Conservation (phyloP, 2,329 filamentous ascomycete genomes). For the Alternaria sp. region DNA sequence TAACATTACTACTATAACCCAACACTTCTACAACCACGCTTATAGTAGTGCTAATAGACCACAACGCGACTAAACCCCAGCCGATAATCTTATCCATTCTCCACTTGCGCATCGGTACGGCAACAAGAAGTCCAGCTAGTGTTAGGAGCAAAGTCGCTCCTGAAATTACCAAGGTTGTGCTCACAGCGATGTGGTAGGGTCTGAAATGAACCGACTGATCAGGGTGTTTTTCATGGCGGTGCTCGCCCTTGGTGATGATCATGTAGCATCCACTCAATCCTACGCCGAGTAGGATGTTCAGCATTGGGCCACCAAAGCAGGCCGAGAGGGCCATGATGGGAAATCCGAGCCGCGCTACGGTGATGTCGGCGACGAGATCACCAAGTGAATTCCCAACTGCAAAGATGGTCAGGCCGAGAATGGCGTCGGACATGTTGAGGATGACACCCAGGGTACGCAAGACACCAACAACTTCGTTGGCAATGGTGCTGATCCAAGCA, state of each 20-base stretch:
- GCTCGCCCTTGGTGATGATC: slow-evolving; percentile 74
- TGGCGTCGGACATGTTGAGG: slow-evolving; percentile 90
- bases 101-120: slow-evolving; percentile 68
- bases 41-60: slow-evolving; percentile 78
- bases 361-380: slow-evolving; percentile 93
- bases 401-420: slow-evolving; percentile 93
- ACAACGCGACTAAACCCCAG: slow-evolving; percentile 78
- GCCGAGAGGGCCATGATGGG: slow-evolving; percentile 95
- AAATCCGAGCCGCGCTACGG: slow-evolving; percentile 89
- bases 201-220: slow-evolving; percentile 70
- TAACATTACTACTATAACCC: slow-evolving; percentile 48
- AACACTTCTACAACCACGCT: slow-evolving; percentile 82
- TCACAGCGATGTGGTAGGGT: slow-evolving; percentile 84
- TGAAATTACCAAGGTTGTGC: slow-evolving; percentile 83
- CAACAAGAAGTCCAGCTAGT: slow-evolving; percentile 76
- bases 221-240: slow-evolving; percentile 72
- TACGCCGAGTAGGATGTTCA: slow-evolving; percentile 94
- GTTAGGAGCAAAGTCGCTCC: slow-evolving; percentile 84
- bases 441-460: slow-evolving; percentile 94
- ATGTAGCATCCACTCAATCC: slow-evolving; percentile 92
- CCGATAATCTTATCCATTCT: slow-evolving; percentile 65
- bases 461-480: slow-evolving; percentile 92
- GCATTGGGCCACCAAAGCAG: slow-evolving; percentile 97
- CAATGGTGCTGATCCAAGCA: slow-evolving; percentile 95
- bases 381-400: slow-evolving; percentile 95